Percentiles rank a stretch among this genome's conserved stretches.
Conservation (phyloP, 2,329 filamentous ascomycete genomes). For the Hymenoscyphus scutula region DNA sequence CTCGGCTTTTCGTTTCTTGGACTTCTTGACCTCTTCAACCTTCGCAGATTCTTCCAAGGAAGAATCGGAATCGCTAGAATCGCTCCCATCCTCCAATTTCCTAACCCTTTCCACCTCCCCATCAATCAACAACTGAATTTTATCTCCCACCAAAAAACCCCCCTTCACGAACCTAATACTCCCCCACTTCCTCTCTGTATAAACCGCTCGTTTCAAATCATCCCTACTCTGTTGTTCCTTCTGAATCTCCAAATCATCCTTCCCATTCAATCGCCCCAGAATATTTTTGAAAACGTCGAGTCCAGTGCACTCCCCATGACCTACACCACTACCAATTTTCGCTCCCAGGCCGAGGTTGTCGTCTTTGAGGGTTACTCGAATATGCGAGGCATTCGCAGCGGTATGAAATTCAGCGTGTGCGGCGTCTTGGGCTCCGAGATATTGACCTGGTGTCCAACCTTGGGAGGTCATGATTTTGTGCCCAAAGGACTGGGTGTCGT, state of each 20-base stretch:
- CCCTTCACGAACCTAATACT: conserved; percentile 83
- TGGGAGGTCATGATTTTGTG: conserved; percentile 85
- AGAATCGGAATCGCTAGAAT: conserved; percentile 17
- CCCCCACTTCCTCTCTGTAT: conserved; percentile 73
- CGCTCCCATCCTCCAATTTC: conserved; percentile 28
- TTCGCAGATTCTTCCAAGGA: conserved; percentile 15
- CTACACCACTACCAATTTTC: conserved; percentile 64
- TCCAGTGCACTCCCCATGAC: conserved; percentile 73
- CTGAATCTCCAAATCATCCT: conserved; percentile 69
- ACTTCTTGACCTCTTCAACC: conserved; percentile 26
- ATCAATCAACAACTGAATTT: conserved; percentile 48
- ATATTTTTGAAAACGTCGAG: conserved; percentile 84
- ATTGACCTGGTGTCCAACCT: conserved; percentile 85
- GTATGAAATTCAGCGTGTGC: conserved; percentile 74
- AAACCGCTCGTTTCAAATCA: conserved; percentile 69
- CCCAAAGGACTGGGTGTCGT: conserved; percentile 78
- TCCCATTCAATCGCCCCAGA: conserved; percentile 85
- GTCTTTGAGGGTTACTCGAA: conserved; percentile 82
- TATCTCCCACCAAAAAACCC: conserved; percentile 64
- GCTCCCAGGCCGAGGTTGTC: conserved; percentile 89
- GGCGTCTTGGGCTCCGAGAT: conserved; percentile 74
- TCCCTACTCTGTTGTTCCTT: conserved; percentile 67
- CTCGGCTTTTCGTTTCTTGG: conserved; percentile 46
- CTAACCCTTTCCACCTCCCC: conserved; percentile 36
- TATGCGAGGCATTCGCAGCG: conserved; percentile 78